Evolutionary conservation across 352 stramenopile species (phyloP).

Genomic region (Phytopythium boreale): DNA sequence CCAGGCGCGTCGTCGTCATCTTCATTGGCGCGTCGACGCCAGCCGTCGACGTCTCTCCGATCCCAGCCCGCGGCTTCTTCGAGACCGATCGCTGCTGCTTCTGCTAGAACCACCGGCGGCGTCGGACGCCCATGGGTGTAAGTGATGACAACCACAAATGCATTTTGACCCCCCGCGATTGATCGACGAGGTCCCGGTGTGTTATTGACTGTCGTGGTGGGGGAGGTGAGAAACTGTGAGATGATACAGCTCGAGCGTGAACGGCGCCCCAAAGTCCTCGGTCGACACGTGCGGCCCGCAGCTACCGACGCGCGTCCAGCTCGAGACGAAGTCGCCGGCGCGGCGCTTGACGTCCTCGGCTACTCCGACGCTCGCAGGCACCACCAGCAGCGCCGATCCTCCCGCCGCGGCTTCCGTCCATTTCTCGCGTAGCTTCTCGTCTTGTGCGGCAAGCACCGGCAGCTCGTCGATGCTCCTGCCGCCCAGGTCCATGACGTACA

Average conservation of each 20-base stretch:
- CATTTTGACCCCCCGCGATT: background rate
- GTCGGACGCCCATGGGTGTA: slow-evolving; percentile 1
- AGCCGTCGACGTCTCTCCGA: background rate
- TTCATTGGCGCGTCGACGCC: slow-evolving; percentile 1
- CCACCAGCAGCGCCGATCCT: slow-evolving; percentile 29
- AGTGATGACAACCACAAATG: background rate
- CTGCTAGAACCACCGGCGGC: background rate
- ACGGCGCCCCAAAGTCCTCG: slow-evolving; percentile 46
- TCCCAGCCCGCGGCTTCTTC: background rate
- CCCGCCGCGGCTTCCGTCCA: background rate
- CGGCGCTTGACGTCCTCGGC: background rate
- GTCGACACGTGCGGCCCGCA: slow-evolving; percentile 60
- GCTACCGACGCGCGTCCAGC: slow-evolving; percentile 21
- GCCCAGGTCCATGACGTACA: slow-evolving; percentile 50
- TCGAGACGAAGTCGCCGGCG: background rate
- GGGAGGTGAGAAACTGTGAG: background rate
- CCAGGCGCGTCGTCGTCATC: background rate
- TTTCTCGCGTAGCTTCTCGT: slow-evolving; percentile 7
- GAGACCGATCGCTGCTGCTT: background rate
- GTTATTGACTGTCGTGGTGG: background rate
- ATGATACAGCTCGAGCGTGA: slow-evolving; percentile 44
- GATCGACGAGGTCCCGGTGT: background rate
- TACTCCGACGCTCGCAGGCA: slow-evolving; percentile 38
- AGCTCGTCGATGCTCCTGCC: slow-evolving; percentile 21
- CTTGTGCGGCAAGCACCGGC: slow-evolving; percentile 4